Evolutionary conservation across 768 basidiomycete species (phyloP).

Genomic region (Pleurotus djamor): DNA sequence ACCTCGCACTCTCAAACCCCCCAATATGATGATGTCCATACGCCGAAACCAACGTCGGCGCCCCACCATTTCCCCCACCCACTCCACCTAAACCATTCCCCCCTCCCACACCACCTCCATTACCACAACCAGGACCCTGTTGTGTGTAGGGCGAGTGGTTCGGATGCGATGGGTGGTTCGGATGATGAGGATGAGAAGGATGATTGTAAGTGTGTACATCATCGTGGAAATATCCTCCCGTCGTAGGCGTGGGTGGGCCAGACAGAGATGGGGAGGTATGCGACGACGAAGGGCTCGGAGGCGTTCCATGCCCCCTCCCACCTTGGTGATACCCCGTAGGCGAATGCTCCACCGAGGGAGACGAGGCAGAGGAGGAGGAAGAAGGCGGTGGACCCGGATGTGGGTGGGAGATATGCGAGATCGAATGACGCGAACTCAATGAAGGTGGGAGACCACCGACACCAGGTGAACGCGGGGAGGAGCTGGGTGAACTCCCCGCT

Average conservation of each 20-base stretch:
- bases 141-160: no score
- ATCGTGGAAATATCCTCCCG: conserved; percentile 42
- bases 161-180: no score
- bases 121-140: no score
- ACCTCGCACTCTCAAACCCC: conserved; percentile 18
- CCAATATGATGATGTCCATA: neutral
- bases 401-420: conserved; percentile 59
- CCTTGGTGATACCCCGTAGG: conserved; percentile 27
- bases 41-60: neutral
- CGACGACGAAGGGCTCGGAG: conserved; percentile 49
- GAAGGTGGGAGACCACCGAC: conserved; percentile 25
- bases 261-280: conserved; percentile 24
- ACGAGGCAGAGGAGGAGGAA: conserved; percentile 28
- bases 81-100: neutral
- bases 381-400: conserved; percentile 28
- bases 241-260: conserved; percentile 39
- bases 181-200: no score
- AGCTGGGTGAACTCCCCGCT: neutral
- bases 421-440: conserved; percentile 52
- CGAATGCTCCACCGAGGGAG: conserved; percentile 21
- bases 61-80: neutral
- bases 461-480: neutral
- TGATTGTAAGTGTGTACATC: conserved; percentile 31
- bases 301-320: conserved; percentile 29
- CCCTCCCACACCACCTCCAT: neutral